phyloP scores from a whole-genome alignment of 208 protist species.

The Lotmaria passim region DNA sequence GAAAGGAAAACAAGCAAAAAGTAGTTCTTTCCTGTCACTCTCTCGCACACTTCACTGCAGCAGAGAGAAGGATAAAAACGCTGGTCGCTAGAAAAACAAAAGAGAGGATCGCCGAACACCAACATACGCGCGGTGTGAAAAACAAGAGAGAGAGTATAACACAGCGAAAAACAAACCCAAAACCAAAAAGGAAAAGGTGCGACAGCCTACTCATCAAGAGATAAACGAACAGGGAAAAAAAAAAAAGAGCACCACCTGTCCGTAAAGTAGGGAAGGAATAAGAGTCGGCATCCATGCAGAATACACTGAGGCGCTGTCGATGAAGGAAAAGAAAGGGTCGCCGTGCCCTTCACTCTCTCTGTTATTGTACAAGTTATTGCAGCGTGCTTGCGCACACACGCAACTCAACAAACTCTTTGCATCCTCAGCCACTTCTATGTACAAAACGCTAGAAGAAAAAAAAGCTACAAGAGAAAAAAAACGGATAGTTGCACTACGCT shows the following conservation, averaged over 20 bases:
- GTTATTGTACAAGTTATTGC: constrained; percentile 15
- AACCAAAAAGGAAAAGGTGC: constrained; percentile 21
- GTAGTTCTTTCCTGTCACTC: background rate
- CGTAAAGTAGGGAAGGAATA: no score
- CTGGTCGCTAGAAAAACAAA: background rate
- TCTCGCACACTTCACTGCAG: background rate
- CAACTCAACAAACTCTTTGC: background rate
- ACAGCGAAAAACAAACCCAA: background rate
- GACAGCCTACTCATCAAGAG: no score
- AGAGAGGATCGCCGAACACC: background rate
- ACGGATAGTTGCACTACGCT: no score
- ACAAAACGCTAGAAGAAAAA: no score
- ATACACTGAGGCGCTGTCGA: background rate
- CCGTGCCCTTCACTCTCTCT: background rate
- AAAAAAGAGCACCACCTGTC: no score
- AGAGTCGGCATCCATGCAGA: background rate
- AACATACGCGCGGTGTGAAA: background rate
- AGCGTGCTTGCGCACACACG: background rate
- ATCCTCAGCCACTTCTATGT: no score
- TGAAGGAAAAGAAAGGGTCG: background rate
- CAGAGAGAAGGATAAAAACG: background rate
- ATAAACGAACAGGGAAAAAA: no score
- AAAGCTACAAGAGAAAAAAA: no score
- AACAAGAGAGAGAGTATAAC: no score
- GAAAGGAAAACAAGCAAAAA: background rate